Conservation (phyloP, 768 basidiomycete genomes). For the Boletales sp. region DNA sequence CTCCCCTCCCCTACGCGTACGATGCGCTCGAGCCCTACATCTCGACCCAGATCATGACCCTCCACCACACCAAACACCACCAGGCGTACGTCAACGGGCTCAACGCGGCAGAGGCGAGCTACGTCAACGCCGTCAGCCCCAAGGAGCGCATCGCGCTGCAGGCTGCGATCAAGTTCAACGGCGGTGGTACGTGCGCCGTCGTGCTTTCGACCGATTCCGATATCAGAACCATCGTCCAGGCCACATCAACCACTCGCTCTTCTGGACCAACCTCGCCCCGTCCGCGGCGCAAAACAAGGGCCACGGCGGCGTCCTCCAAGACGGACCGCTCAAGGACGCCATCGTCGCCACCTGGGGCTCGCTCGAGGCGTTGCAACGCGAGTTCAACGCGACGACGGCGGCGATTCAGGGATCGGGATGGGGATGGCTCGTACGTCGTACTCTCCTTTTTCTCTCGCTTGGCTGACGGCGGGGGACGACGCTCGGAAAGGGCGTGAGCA, state of each 20-base stretch:
- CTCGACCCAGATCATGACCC: slow-evolving; percentile 86
- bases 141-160: slow-evolving; percentile 86
- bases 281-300: slow-evolving; percentile 50
- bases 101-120: slow-evolving; percentile 82
- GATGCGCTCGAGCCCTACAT: slow-evolving; percentile 95
- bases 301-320: slow-evolving; percentile 53
- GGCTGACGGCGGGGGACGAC: not conserved
- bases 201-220: slow-evolving; percentile 5
- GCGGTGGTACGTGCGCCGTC: slow-evolving; percentile 64
- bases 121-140: slow-evolving; percentile 61
- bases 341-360: slow-evolving; percentile 63
- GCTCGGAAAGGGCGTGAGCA: not conserved
- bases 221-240: slow-evolving; percentile 32
- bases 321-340: slow-evolving; percentile 64
- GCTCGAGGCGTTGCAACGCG: slow-evolving; percentile 67
- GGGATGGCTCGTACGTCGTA: slow-evolving; percentile 95
- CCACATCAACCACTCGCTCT: slow-evolving; percentile 92
- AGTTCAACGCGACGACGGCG: slow-evolving; percentile 82
- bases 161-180: slow-evolving; percentile 93
- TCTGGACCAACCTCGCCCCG: slow-evolving; percentile 93
- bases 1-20: slow-evolving; percentile 74
- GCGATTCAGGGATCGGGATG: slow-evolving; percentile 92
- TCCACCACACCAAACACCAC: slow-evolving; percentile 95
- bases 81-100: slow-evolving; percentile 91
- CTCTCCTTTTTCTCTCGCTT: not conserved